Evolutionary conservation across 2,329 filamentous ascomycete species (phyloP), one percentile per base, ranked within the genome.

Genomic region (Cercospora citrullina): DNA sequence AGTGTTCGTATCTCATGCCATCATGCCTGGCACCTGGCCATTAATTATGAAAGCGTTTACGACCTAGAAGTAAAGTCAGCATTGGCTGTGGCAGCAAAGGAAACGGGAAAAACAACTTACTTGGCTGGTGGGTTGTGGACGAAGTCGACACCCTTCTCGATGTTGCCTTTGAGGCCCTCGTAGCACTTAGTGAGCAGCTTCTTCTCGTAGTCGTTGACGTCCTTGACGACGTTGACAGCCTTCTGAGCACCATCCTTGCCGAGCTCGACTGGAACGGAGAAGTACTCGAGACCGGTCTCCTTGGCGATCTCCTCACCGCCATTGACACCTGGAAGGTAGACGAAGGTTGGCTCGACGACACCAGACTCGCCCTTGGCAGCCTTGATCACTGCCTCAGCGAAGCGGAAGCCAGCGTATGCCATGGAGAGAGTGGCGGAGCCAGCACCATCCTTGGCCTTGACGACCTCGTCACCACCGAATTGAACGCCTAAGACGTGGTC

Each of bases 391-490:
- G 94, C 93, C 86, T 98, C 93, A 76, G 95, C 92, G 79, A 98
- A 98, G 77, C 93, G 91, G 89, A 90, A 98, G 74, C 95, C 95
- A 74, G 95, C 95, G 80, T 93, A 96, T 69, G 93, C 93, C 93
- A 97, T 97, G 76, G 93, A 96, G 64, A 97, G 87, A 68, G 93
- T 97, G 73, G 93, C 93, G 69, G 92, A 96, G 72, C 93, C 93
- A 78, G 90, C 89, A 77, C 93, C 93, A 73, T 95, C 91, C 88
- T 97, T 97, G 79, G 93, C 93, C 87, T 94, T 90, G 81, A 97
- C 93, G 72, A 97, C 93, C 85, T 97, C 93, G 75, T 99, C 95
- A 86, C 95, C 95, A 80, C 95, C 95, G 76, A 97, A 98, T 83
- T 99, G 95, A 67, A 98, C 92, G 75, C 87, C 87, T 88, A 48